These are phyloP conservation scores for Rossbeevera mucosa DNA, from an alignment of 768 basidiomycete species.

Conservation along the genomic window DNA sequence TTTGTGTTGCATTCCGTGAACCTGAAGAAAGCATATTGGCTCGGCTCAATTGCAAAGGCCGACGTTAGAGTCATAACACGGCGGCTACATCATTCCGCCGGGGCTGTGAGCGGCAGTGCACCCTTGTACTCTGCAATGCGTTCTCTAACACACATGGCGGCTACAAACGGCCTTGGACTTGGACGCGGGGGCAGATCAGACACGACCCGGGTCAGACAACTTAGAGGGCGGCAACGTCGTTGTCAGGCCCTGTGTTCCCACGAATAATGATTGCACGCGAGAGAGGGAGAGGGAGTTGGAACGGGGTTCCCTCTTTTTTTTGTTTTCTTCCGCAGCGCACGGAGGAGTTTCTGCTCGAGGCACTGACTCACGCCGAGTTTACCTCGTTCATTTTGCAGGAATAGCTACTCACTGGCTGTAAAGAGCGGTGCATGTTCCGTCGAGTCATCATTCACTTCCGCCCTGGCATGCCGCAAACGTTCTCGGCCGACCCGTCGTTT, in stretches of 20 bases:
- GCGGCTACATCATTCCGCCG: background rate
- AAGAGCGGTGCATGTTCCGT: conserved; percentile 16
- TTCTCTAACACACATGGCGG: background rate
- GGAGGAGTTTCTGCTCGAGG: conserved; percentile 15
- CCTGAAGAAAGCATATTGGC: background rate
- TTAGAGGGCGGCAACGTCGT: background rate
- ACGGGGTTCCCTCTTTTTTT: background rate
- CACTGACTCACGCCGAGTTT: conserved; percentile 16
- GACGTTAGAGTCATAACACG: background rate
- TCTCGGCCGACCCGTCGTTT: conserved; percentile 12
- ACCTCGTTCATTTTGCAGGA: conserved; percentile 24
- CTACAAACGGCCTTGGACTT: too few relatives aligned
- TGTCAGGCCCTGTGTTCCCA: background rate
- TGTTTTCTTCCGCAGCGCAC: conserved; percentile 18
- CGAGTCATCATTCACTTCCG: conserved; percentile 18
- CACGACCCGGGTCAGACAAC: background rate
- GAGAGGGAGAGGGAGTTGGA: background rate
- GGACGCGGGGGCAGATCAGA: background rate
- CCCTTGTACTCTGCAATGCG: conserved; percentile 1
- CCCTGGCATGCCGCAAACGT: conserved; percentile 20
- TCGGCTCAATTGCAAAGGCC: background rate
- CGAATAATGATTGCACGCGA: background rate
- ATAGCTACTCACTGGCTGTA: conserved; percentile 17
- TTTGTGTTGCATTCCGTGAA: background rate
- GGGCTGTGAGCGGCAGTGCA: conserved; percentile 21